Conservation (phyloP, 345 rosid species). For the Anastatica hierochuntica region DNA sequence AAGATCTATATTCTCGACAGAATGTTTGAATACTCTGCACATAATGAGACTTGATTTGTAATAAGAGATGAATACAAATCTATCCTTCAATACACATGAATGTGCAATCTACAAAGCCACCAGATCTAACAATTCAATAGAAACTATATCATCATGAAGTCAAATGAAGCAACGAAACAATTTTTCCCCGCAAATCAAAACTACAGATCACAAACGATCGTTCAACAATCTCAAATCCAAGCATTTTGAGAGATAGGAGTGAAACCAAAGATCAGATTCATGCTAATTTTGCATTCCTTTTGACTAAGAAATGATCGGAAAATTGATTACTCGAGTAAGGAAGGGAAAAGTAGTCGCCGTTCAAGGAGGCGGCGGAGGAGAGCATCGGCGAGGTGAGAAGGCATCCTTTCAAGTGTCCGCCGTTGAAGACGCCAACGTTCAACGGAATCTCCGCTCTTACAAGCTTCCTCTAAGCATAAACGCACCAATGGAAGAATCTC, state of each 20-base stretch:
- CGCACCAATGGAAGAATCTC: slow-evolving; percentile 43
- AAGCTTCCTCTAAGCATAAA: slow-evolving; percentile 66
- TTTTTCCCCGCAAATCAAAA: not conserved
- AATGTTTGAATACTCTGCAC: slow-evolving; percentile 37
- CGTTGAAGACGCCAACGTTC: slow-evolving; percentile 73
- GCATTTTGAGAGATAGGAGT: too few species aligned
- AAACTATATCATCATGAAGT: not conserved
- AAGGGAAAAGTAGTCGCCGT: slow-evolving; percentile 76
- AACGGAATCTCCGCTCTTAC: slow-evolving; percentile 48
- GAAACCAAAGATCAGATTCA: not conserved
- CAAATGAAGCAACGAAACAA: not conserved
- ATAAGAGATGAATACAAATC: too few species aligned
- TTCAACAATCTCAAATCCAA: not conserved
- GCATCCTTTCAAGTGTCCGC: slow-evolving; percentile 59
- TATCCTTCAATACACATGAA: too few species aligned
- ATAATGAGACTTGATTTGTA: not conserved
- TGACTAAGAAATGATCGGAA: not conserved
- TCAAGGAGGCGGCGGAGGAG: slow-evolving; percentile 53
- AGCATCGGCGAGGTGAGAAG: slow-evolving; percentile 68
- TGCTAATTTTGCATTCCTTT: not conserved
- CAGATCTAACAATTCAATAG: not conserved
- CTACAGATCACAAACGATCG: too few species aligned
- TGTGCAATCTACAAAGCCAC: not conserved
- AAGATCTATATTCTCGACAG: slow-evolving; percentile 50
- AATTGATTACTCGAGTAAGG: slow-evolving; percentile 70